Evolutionary conservation across 352 stramenopile genomes (phyloP).

Genomic region (Aphanomyces euteiches): DNA sequence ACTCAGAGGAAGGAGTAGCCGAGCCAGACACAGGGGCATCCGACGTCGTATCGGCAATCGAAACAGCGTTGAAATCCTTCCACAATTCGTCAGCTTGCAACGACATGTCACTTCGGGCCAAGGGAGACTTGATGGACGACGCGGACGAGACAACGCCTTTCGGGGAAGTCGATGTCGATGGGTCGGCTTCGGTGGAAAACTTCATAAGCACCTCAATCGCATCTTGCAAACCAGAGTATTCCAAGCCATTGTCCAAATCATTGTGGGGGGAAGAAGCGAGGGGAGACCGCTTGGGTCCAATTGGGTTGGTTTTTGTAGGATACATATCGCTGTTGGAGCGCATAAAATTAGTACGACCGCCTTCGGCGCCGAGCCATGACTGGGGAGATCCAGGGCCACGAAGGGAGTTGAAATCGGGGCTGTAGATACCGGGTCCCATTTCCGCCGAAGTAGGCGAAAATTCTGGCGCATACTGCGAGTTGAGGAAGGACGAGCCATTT

Average conservation of each 20-base stretch:
- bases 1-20: conserved; percentile 1
- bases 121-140: conserved; percentile 23
- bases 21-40: background rate
- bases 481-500: conserved; percentile 23
- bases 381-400: conserved; percentile 15
- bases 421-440: conserved; percentile 25
- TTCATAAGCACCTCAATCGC: conserved; percentile 28
- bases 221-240: conserved; percentile 30
- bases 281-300: conserved; percentile 27
- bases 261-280: conserved; percentile 11
- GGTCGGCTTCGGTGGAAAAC: conserved; percentile 18
- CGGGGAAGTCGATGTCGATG: background rate
- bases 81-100: conserved; percentile 25
- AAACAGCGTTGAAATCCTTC: conserved; percentile 27
- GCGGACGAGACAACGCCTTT: background rate
- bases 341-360: conserved; percentile 20
- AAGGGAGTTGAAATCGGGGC: conserved; percentile 19
- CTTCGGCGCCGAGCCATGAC: conserved; percentile 20
- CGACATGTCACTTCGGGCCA: conserved; percentile 22
- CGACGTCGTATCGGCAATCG: conserved; percentile 2
- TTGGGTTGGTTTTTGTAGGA: conserved; percentile 22
- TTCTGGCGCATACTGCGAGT: conserved; percentile 11
- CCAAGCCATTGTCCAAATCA: conserved; percentile 16
- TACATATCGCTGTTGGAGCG: conserved; percentile 15
- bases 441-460: conserved; percentile 6